Evolutionary conservation across 345 rosid species (phyloP).

Genomic region (Leavenworthia alabamica): DNA sequence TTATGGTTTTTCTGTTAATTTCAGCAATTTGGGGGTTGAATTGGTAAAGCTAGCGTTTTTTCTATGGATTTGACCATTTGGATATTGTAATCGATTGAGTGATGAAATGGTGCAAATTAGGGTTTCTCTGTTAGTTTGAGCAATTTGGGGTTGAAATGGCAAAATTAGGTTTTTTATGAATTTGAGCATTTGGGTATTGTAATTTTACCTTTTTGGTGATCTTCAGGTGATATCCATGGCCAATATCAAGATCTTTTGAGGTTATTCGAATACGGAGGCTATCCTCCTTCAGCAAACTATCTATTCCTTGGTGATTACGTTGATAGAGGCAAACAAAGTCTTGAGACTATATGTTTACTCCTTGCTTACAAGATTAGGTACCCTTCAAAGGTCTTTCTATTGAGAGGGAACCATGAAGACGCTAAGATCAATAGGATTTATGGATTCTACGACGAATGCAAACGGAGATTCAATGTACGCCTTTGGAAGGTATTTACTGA

Average conservation of each 20-base stretch:
- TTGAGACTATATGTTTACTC: constrained; percentile 89
- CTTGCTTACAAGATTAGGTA: constrained; percentile 84
- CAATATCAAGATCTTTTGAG: constrained; percentile 85
- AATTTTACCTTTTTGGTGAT: background rate
- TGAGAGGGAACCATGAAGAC: constrained; percentile 96
- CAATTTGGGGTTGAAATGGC: too few relatives aligned
- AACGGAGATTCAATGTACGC: constrained; percentile 83
- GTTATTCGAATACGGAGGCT: constrained; percentile 73
- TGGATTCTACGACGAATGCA: constrained; percentile 94
- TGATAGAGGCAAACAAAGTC: constrained; percentile 90
- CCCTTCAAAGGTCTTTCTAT: constrained; percentile 56
- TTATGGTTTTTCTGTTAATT: too few relatives aligned
- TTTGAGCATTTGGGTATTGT: too few relatives aligned
- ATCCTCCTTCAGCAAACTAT: constrained; percentile 81
- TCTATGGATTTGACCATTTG: background rate
- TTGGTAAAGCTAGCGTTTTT: background rate
- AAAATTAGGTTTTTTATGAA: background rate
- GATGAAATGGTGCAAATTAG: background rate
- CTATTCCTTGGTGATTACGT: constrained; percentile 94
- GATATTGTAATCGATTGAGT: background rate
- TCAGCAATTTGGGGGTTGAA: too few relatives aligned
- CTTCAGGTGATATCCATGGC: constrained; percentile 95
- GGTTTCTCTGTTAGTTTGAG: background rate
- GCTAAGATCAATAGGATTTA: constrained; percentile 89
- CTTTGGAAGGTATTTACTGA: constrained; percentile 89